Conservation (phyloP, 2,329 filamentous ascomycete genomes). For the Chrysosporium keratinophilum region DNA sequence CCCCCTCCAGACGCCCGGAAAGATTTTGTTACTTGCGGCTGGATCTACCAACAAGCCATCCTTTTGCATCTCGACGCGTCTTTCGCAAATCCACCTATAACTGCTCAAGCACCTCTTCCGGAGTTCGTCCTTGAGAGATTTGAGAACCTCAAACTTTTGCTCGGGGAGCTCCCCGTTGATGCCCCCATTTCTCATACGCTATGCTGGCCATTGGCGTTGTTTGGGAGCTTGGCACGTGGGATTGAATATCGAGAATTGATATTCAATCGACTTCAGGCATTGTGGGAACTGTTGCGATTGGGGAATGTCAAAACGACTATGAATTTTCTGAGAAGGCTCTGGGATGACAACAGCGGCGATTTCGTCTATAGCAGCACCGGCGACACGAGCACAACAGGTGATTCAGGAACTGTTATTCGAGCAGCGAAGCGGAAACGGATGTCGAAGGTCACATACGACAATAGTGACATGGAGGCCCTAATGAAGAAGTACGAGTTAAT, state of each 20-base stretch:
- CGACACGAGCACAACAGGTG: background rate
- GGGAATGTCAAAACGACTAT: conserved; percentile 12
- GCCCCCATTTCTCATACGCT: conserved; percentile 13
- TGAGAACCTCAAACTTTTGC: background rate
- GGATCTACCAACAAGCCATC: conserved; percentile 12
- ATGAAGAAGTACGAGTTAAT: conserved; percentile 12
- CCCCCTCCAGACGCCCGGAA: conserved; percentile 4
- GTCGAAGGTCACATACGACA: background rate
- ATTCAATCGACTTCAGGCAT: conserved; percentile 8
- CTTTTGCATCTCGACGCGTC: conserved; percentile 10
- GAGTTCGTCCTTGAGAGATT: conserved; percentile 2
- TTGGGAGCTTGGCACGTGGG: conserved; percentile 9
- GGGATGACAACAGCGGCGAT: conserved; percentile 4
- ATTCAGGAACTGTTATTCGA: background rate
- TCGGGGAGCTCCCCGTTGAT: conserved; percentile 7
- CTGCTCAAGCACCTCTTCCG: conserved; percentile 7
- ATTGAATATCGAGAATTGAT: conserved; percentile 5
- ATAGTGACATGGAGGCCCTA: conserved; percentile 12
- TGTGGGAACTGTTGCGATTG: conserved; percentile 10
- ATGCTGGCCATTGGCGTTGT: conserved; percentile 11
- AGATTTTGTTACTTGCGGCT: conserved; percentile 11
- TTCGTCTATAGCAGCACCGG: background rate
- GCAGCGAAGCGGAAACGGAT: background rate
- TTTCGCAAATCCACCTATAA: conserved; percentile 9
- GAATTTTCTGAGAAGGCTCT: conserved; percentile 8